Conservation (phyloP, 208 protist genomes). For the Crithidia thermophila region DNA sequence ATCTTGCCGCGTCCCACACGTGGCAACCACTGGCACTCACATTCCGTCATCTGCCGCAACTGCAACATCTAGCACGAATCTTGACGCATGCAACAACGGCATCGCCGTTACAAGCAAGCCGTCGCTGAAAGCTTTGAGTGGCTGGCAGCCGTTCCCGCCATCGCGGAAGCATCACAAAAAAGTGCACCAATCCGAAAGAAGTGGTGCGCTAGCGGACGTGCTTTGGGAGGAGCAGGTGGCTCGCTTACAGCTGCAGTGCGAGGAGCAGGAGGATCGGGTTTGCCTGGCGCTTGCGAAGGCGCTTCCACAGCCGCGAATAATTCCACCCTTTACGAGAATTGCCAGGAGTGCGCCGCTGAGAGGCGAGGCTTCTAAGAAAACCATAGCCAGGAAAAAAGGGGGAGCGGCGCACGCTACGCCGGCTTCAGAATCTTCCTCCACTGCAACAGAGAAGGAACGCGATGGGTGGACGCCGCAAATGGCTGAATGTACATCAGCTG, state of each 20-base stretch:
- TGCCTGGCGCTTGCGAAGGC: conserved; percentile 18
- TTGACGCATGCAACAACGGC: too few species aligned
- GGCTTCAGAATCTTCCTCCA: neutral
- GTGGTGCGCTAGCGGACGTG: neutral
- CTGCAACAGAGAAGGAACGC: too few species aligned
- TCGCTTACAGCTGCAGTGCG: conserved; percentile 18
- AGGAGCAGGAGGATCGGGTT: conserved; percentile 25
- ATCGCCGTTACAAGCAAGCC: too few species aligned
- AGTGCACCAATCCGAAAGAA: neutral
- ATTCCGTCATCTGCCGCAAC: neutral
- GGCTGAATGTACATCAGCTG: too few species aligned
- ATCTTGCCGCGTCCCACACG: conserved; percentile 4
- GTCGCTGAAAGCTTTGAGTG: neutral
- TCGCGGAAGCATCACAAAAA: neutral
- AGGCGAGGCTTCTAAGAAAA: neutral
- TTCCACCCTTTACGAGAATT: neutral
- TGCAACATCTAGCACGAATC: too few species aligned
- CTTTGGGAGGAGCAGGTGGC: conserved; percentile 19
- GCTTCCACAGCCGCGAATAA: too few species aligned
- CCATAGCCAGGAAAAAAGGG: neutral
- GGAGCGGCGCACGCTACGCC: neutral
- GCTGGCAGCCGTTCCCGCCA: neutral
- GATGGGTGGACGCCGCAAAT: too few species aligned
- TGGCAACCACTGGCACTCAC: neutral
- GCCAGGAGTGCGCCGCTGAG: neutral